Base-by-base conservation (phyloP, 805 yeast species). In the Kodamaea laetipori region DNA sequence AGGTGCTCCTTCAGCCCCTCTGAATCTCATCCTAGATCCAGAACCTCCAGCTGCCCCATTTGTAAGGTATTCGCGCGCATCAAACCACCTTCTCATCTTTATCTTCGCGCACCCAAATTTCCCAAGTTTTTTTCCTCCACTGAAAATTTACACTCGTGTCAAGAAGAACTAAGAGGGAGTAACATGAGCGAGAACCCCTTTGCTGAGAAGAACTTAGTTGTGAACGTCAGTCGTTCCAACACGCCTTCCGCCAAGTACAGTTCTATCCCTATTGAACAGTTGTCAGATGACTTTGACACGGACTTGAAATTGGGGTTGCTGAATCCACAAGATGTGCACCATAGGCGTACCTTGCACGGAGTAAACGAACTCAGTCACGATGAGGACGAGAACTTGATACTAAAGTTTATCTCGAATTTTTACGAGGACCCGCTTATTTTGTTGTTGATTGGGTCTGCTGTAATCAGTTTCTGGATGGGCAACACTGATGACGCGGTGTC, bases 401-500 rank as follows among this genome's bases (percentile, higher is more conserved):
- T 76, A 67, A 86, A 87, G 62, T 94, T 94, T 55, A 40, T 89
- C 7, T 73, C 83, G 47, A 88, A 84, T 43, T 94, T 94, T 58
- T 82, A 87, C 56, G 90, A 86, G 54, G 96, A 94, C 66, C 97
- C 97, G 17, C 74, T 94, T 67, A 92, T 94, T 52, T 70, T 94
- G 53, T 70, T 94, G 46, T 74, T 94, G 55, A 86, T 90, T 31
- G 97, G 94, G 0, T 89, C 97, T 0, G 97, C 99, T 0, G 78
- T 77, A 2, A 74, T 94, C 26, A 83, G 95, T 49, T 86, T 92
- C 53, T 64, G 87, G 55, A 88, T 94, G 95, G 96, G 97, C n/a
- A 94, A 94, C 66, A 80, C 81, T 24, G 97, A 94, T 61, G 99
- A 94, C 63, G 96, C 98, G 2, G 71, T 94, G n/a, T 83, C 94